These are phyloP conservation scores for Lactarius indigo DNA, from an alignment of 768 basidiomycete genomes.

Conservation along the genomic window DNA sequence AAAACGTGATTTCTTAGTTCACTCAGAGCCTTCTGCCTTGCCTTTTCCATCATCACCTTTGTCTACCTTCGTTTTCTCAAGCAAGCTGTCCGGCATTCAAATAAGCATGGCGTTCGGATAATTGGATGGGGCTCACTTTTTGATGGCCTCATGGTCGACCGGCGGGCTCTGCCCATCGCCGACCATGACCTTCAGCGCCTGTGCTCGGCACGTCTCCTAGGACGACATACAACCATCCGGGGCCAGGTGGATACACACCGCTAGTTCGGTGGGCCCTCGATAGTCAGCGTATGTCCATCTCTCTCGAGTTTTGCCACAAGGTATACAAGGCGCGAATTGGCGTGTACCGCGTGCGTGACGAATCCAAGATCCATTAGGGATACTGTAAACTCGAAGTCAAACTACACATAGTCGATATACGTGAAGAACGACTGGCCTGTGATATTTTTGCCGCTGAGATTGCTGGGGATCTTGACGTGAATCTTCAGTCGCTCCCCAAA, in stretches of 20 bases:
- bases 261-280: constrained; percentile 64
- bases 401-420: not conserved
- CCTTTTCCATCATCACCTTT: constrained; percentile 28
- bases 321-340: constrained; percentile 73
- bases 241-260: constrained; percentile 73
- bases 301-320: constrained; percentile 45
- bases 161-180: constrained; percentile 62
- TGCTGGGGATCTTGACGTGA: constrained; percentile 40
- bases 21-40: constrained; percentile 25
- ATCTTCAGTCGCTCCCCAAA: constrained; percentile 49
- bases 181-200: constrained; percentile 60
- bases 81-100: constrained; percentile 37
- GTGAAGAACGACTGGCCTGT: constrained; percentile 39
- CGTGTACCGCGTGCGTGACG: constrained; percentile 73
- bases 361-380: constrained; percentile 80
- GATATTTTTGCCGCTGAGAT: constrained; percentile 39
- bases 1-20: not conserved
- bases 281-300: constrained; percentile 45
- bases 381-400: constrained; percentile 40
- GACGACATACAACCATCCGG: constrained; percentile 72
- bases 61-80: constrained; percentile 44
- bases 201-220: constrained; percentile 62
- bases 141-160: constrained; percentile 50
- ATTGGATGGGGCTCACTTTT: constrained; percentile 46
- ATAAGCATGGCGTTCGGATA: not conserved